These are phyloP conservation scores for Venturia effusa DNA, from an alignment of 2,329 filamentous ascomycete species.

Conservation along the genomic window DNA sequence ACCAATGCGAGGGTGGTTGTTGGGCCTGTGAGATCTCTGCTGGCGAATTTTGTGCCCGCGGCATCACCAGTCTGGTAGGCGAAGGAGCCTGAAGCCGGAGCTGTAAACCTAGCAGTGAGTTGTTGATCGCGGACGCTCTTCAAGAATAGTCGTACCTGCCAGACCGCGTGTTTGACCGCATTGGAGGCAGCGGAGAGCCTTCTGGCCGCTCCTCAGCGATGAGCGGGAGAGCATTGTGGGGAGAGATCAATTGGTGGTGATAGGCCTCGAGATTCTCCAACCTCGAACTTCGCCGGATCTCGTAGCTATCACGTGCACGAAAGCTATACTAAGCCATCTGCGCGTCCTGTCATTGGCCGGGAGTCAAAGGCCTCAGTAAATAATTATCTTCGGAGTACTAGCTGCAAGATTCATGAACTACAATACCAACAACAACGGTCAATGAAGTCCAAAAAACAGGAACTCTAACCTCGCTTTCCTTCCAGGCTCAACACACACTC, in stretches of 20 bases:
- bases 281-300: neutral
- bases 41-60: slow-evolving; percentile 83
- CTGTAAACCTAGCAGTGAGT: slow-evolving; percentile 30
- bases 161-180: slow-evolving; percentile 9
- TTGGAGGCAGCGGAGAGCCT: slow-evolving; percentile 10
- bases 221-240: slow-evolving; percentile 9
- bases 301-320: neutral
- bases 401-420: neutral
- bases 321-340: neutral
- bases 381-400: neutral
- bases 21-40: slow-evolving; percentile 77
- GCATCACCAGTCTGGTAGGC: slow-evolving; percentile 81
- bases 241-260: slow-evolving; percentile 9
- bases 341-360: neutral
- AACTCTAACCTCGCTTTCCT: neutral
- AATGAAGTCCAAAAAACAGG: too few relatives aligned
- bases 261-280: neutral
- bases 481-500: neutral
- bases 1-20: slow-evolving; percentile 87
- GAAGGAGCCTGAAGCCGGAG: slow-evolving; percentile 62
- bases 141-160: slow-evolving; percentile 6
- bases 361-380: neutral
- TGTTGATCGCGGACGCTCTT: neutral
- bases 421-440: neutral
- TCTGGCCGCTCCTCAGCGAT: slow-evolving; percentile 9